Base-by-base conservation (phyloP, 2,329 filamentous ascomycete species). In the Akanthomyces dipterigenus region DNA sequence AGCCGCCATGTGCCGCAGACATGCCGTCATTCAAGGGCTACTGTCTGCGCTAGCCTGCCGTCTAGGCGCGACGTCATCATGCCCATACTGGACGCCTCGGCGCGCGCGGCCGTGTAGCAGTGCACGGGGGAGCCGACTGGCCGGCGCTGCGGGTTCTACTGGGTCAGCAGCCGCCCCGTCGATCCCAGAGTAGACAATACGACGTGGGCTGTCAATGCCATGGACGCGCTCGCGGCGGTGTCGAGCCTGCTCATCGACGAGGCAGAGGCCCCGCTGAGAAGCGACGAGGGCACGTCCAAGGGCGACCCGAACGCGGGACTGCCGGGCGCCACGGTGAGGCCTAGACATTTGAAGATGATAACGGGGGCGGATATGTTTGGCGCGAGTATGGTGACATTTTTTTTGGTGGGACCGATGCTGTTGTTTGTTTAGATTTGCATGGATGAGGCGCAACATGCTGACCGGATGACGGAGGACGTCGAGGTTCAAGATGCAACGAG, bases 1-100 rank as follows among this genome's bases (percentile, higher is more conserved):
- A 63, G 24, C 77, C 71, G 7, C 48, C 24, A 6, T 88, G 86
- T 73, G 81, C 81, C 65, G 76, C 77, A 43, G 86, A 88, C 65
- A 81, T 86, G 69, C 75, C 78, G 62, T 78, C 80, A 18, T 86
- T 84, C 76, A 85, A 85, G 66, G 83, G 80, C 9, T 78, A 82
- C 40, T 72, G 85, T 18, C 72, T 78, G 12, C 76, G 78, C 16
- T 82, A 79, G 77, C 75, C 85, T 63, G 77, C 78, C 14, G 72
- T 76, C 38, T 42, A 81, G 77, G 0, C 70, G 71, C 45, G 70
- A 74, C 3, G 67, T 66, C 1, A 80, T 86, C 63, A 72, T 77
- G 62, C 74, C 78, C 1, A 76, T 78, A 49, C 70, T 86, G 2
- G 70, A 72, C 50, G 73, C 73, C 2, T 80, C 81, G 1, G 80